Base-by-base conservation (phyloP, 352 stramenopile species). In the Pythium myriotylum region DNA sequence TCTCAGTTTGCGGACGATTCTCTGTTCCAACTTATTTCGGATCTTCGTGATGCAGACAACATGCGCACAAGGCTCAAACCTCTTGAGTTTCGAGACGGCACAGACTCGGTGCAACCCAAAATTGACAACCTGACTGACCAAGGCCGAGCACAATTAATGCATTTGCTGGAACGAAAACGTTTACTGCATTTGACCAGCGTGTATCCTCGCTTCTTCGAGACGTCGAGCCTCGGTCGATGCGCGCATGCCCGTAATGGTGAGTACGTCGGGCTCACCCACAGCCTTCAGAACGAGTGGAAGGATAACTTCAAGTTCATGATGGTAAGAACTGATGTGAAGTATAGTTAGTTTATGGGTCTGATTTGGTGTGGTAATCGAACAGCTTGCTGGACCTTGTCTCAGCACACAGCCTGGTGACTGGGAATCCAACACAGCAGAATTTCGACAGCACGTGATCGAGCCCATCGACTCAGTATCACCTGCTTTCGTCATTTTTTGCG, bases 221-320 rank as follows among this genome's bases (percentile, higher is more conserved):
- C 77, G 1, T 47, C 68, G 6, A 74, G 57, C 22, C 61, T 33
- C 14, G 86, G 86, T 26, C 72, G 86, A 20, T 93, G 86, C 54
- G 54, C 71, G 20, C 88, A 86, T 41, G 86, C 84, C 0, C 63
- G 64, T 5, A 72, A 86, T 32, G 68, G 70, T 47, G 70, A 70
- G 12, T 95, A 88, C 40, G 47, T 88, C 27, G 86, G 86, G 3
- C 73, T 82, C 32, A 85, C 74, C 1, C 84, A 93, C 47, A 73
- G 81, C 2, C 53, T 91, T 12, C 86, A 95, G 70, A 92, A 92
- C 61, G 66, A 90, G 46, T 95, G 84, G 82, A 76, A 52, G 16
- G 66, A 88, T 12, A 67, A 58, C 8, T 92, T 91, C 59, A 70
- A 63, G 7, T 93, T 92, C 67, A 79, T 91, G 53, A 70, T 82